Percentiles rank a stretch among this genome's conserved stretches.
Conservation (phyloP, 1,284 basidiomycete genomes). For the Lignosus rhinocerotis region DNA sequence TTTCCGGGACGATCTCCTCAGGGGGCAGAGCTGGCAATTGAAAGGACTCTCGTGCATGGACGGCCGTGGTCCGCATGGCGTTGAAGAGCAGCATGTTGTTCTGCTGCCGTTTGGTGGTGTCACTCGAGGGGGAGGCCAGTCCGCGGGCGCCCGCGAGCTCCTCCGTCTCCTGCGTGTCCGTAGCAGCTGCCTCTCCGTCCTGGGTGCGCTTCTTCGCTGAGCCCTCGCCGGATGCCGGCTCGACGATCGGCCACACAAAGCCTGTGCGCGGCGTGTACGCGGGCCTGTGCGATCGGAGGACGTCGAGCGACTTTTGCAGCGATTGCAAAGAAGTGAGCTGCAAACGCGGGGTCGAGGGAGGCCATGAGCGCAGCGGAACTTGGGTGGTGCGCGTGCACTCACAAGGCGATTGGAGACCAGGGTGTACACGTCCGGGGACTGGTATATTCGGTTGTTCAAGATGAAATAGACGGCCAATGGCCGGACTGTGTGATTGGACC, state of each 20-base stretch:
- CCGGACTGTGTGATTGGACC: conserved; percentile 46
- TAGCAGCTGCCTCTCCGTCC: conserved; percentile 30
- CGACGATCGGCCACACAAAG: conserved; percentile 77
- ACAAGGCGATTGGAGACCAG: conserved; percentile 82
- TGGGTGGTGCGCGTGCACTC: conserved; percentile 27
- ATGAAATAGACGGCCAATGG: conserved; percentile 83
- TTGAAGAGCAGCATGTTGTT: conserved; percentile 68
- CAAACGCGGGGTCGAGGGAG: conserved; percentile 1
- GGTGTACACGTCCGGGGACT: conserved; percentile 80
- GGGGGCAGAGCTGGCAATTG: conserved; percentile 30
- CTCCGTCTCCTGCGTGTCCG: conserved; percentile 28
- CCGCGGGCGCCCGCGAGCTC: conserved; percentile 20
- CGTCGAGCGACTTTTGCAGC: conserved; percentile 72
- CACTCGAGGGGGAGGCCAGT: conserved; percentile 5
- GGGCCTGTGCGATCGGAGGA: conserved; percentile 66
- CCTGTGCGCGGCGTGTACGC: conserved; percentile 79
- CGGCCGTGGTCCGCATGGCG: conserved; percentile 75
- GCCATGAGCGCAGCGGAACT: neutral
- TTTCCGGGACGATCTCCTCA: conserved; percentile 41
- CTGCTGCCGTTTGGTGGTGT: conserved; percentile 46
- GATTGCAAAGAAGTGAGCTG: conserved; percentile 74
- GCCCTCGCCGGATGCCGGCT: conserved; percentile 47
- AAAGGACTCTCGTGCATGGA: conserved; percentile 59
- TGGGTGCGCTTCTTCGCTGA: conserved; percentile 44
- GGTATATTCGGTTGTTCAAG: conserved; percentile 84